Evolutionary conservation across 768 basidiomycete species (phyloP).

Genomic region (Mycena vulgaris): DNA sequence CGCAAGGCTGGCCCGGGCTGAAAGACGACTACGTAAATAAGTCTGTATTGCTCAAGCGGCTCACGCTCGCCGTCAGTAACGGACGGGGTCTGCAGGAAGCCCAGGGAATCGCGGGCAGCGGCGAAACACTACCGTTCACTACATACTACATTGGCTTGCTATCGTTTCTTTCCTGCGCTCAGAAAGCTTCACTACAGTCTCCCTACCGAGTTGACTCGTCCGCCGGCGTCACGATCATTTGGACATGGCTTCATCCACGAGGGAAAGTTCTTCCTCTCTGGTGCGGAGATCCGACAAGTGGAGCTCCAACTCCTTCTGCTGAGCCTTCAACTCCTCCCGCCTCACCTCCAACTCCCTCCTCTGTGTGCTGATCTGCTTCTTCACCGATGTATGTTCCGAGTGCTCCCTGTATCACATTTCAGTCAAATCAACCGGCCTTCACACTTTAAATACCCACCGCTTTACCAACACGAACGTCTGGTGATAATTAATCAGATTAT

Average conservation of each 20-base stretch:
- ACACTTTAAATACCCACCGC: conserved; percentile 16
- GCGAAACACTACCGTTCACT: too few species aligned
- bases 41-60: too few species aligned
- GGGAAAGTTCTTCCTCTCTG: conserved; percentile 7
- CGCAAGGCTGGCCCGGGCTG: too few species aligned
- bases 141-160: too few species aligned
- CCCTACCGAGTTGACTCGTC: too few species aligned
- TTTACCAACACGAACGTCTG: conserved; percentile 14
- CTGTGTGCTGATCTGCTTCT: conserved; percentile 10
- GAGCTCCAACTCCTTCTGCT: conserved; percentile 2
- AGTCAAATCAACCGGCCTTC: conserved; percentile 14
- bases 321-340: conserved; percentile 16
- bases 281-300: conserved; percentile 10
- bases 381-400: conserved; percentile 10
- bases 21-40: too few species aligned
- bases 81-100: too few species aligned
- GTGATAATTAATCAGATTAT: conserved; percentile 15
- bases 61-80: too few species aligned
- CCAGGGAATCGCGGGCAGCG: too few species aligned
- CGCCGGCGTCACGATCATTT: not conserved
- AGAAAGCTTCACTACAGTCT: too few species aligned
- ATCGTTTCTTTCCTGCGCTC: too few species aligned
- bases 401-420: conserved; percentile 10
- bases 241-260: conserved; percentile 14
- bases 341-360: conserved; percentile 14